Evolutionary conservation across 2,329 filamentous ascomycete genomes (phyloP), one percentile per base, ranked within the genome.

Genomic region (Fusarium odoratissimum): DNA sequence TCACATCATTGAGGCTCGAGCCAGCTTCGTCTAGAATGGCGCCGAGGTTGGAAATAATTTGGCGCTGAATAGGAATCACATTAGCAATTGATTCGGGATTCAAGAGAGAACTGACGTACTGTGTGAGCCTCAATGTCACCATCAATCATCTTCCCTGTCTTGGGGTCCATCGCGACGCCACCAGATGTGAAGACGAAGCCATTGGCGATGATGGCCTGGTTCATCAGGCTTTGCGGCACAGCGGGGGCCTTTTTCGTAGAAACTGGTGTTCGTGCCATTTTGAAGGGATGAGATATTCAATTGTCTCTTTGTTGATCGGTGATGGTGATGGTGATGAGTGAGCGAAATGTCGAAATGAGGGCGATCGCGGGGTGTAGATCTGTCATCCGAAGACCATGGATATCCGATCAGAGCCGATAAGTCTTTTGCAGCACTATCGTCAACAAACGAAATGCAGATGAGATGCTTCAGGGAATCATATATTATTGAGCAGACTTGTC

Each of bases 131-230:
- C 87, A 71, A 94, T 90, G 75, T 84, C 88, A 37, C 91, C 91
- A n/a, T 89, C 84, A 72, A 92, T 85, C 42, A 92, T 83, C 67
- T 88, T 87, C 41, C 89, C 90, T 1, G 82, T 80, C 60, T 84
- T 44, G 2, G 76, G 84, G 78, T 92, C 89, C 69, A 89, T 88
- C 49, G 91, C 91, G 69, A 94, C 90, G 71, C 91, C 90, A 71
- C 92, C 92, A 0, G 91, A 93, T 74, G 92, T 88, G 82, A 90
- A 94, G 81, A 94, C 87, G 65, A 91, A 86, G 68, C 88, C 87
- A 72, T 90, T 90, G 63, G 91, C 91, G 71, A 88, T 61, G 21
- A 78, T 78, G 46, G 77, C 77, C 58, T 78, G 77, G 58, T 71
- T 78, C 63, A 76, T 75, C 54, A 78, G 35, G 2, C 35, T 69